phyloP scores from a whole-genome alignment of 1,139 yeast genomes.

The Taphrina wiesneri region DNA sequence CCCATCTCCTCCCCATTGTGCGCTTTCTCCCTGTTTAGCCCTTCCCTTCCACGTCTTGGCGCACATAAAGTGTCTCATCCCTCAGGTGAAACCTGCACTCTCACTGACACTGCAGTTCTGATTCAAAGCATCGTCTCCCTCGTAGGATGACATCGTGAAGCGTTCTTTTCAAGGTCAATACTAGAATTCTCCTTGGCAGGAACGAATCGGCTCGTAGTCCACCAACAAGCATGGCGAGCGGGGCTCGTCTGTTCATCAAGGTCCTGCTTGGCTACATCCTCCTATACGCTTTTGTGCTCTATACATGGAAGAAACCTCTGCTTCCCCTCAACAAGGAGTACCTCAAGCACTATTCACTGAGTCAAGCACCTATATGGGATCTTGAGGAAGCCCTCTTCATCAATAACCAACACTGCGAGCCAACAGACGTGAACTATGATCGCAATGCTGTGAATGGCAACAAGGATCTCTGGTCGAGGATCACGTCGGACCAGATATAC shows the following conservation, averaged over 20 bases:
- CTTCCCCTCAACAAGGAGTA: slow-evolving; percentile 2
- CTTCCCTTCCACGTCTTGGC: too few relatives aligned
- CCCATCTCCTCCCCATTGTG: too few relatives aligned
- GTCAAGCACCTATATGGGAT: slow-evolving; percentile 5
- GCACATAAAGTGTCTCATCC: too few relatives aligned
- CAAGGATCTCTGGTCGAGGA: background rate
- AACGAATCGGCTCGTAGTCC: background rate
- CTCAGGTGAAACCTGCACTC: too few relatives aligned
- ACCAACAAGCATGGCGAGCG: background rate
- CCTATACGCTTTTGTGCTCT: slow-evolving; percentile 1
- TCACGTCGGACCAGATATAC: background rate
- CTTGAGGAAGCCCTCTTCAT: slow-evolving; percentile 1
- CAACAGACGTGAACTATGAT: background rate
- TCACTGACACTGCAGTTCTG: too few relatives aligned
- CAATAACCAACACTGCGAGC: slow-evolving; percentile 2
- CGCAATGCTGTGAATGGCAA: slow-evolving; percentile 10
- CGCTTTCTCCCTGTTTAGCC: too few relatives aligned
- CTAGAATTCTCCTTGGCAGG: background rate
- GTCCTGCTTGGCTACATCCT: background rate
- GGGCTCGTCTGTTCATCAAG: background rate
- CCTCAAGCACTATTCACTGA: background rate
- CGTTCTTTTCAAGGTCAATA: background rate
- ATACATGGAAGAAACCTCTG: slow-evolving; percentile 15
- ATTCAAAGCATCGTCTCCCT: too few relatives aligned
- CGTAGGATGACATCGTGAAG: too few relatives aligned